phyloP scores from a whole-genome alignment of 1,139 yeast species.

The Kodamaea fungicola region DNA sequence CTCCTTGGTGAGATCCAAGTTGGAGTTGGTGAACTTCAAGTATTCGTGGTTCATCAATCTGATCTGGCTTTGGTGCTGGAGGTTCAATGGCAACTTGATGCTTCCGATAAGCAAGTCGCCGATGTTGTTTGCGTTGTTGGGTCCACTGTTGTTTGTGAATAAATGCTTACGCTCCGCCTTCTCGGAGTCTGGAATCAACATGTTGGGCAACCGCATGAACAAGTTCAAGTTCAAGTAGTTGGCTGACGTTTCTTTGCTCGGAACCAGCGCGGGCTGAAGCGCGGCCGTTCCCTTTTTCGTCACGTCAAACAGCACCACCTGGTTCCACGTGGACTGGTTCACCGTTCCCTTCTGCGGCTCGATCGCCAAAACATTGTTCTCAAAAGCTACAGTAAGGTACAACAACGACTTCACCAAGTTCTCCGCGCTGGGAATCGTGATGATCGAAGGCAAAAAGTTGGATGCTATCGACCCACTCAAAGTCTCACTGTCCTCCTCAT shows the following conservation, averaged over 20 bases:
- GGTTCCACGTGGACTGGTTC: conserved; percentile 63
- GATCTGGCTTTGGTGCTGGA: conserved; percentile 34
- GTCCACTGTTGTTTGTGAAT: conserved; percentile 17
- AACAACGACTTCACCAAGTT: conserved; percentile 53
- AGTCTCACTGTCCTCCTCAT: conserved; percentile 16
- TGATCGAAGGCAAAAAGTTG: conserved; percentile 60
- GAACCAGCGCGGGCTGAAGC: conserved; percentile 7
- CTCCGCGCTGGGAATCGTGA: conserved; percentile 53
- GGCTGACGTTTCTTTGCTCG: conserved; percentile 17
- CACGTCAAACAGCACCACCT: conserved; percentile 88
- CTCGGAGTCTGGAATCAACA: conserved; percentile 49
- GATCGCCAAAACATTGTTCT: conserved; percentile 77
- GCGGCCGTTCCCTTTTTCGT: conserved; percentile 42
- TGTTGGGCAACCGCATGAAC: conserved; percentile 72
- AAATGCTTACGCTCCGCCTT: conserved; percentile 27
- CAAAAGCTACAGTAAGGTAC: conserved; percentile 73
- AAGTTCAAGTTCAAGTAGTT: conserved; percentile 62
- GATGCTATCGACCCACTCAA: conserved; percentile 36
- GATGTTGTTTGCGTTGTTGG: conserved; percentile 17
- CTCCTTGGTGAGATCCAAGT: conserved; percentile 16
- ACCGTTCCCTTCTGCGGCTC: conserved; percentile 75
- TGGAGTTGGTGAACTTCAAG: conserved; percentile 39
- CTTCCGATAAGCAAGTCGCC: conserved; percentile 45
- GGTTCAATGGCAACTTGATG: conserved; percentile 41
- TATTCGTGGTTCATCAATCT: conserved; percentile 46